Percentiles rank a stretch among this genome's conserved stretches.
phyloP scores from a whole-genome alignment of 495 filamentous ascomycete species.

The Terfezia claveryi region DNA sequence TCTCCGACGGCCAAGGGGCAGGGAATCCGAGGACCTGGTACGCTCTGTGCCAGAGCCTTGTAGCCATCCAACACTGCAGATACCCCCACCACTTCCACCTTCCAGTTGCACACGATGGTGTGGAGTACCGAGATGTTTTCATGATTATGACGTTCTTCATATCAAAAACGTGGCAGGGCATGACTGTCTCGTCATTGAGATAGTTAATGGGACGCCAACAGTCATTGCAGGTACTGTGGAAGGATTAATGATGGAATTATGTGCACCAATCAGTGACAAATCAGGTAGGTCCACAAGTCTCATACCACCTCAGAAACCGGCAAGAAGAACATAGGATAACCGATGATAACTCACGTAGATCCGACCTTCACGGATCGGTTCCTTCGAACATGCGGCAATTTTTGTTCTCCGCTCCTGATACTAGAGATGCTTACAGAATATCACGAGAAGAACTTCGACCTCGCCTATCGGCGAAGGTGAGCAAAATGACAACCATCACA shows the following conservation, averaged over 20 bases:
- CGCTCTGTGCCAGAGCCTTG: too few relatives aligned
- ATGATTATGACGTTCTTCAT: not conserved
- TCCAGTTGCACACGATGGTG: not conserved
- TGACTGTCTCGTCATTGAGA: not conserved
- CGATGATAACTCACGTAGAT: not conserved
- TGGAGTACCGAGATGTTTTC: not conserved
- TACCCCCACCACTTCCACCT: too few relatives aligned
- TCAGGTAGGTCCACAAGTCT: not conserved
- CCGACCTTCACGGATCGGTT: not conserved
- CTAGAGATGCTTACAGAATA: too few relatives aligned
- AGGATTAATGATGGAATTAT: not conserved
- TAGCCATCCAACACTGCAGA: too few relatives aligned
- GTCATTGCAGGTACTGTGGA: not conserved
- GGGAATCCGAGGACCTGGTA: not conserved
- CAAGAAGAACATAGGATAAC: not conserved
- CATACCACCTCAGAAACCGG: not conserved
- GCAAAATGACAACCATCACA: too few relatives aligned
- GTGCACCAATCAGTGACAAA: not conserved
- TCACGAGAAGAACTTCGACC: too few relatives aligned
- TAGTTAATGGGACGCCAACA: not conserved
- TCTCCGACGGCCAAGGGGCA: not conserved
- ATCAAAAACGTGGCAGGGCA: not conserved
- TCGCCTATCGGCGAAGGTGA: too few relatives aligned
- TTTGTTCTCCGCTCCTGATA: not conserved
- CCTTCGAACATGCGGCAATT: not conserved